Evolutionary conservation across 345 rosid genomes (phyloP), one percentile per base, ranked within the genome.

Genomic region (Eucalyptus regnans): DNA sequence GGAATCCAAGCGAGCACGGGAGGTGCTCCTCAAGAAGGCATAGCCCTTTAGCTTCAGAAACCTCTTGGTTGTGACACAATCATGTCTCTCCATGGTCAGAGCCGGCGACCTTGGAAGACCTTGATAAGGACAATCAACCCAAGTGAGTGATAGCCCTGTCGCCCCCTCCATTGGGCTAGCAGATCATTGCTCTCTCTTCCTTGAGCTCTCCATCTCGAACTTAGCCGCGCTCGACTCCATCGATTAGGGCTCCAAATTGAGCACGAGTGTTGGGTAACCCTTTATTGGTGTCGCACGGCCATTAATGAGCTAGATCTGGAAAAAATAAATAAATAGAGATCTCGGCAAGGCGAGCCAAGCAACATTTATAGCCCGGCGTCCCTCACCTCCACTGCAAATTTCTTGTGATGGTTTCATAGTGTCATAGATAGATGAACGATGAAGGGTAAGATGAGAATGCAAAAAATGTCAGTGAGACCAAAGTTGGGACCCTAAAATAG

Each of bases 81-180:
- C 31, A 27, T 27, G 15, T 60, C 68, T 60, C 68, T 60, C 31
- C 23, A 52, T 52, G 23, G 10, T 52, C 0, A 52, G 2, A 52
- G 58, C 0, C 0, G 9, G 56, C 2, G 9, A 52, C 56, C 23
- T 52, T 1, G 4, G 9, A 8, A 4, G 23, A 52, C 23, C 23
- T 52, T 1, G 23, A 52, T 52, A 52, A 52, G 58, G 58, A 52
- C 58, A 18, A 37, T 37, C 41, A 37, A 52, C 58, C 56, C 4
- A 0, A 18, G 23, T 52, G 58, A 52, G 23, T 18, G 58, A 18
- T 23, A 52, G 23, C 23, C 58, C 3, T 2, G 0, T 18, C 2
- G 23, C 23, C 58, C 15, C 3, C 31, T 27, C 31, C 15, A 60
- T 60, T 60, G 15, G 31, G 31, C 31, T 29, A 27, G 31, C 16